Evolutionary conservation across 2,329 filamentous ascomycete genomes (phyloP), one percentile per base, ranked within the genome.

Genomic region (Sporothrix brunneoviolacea): DNA sequence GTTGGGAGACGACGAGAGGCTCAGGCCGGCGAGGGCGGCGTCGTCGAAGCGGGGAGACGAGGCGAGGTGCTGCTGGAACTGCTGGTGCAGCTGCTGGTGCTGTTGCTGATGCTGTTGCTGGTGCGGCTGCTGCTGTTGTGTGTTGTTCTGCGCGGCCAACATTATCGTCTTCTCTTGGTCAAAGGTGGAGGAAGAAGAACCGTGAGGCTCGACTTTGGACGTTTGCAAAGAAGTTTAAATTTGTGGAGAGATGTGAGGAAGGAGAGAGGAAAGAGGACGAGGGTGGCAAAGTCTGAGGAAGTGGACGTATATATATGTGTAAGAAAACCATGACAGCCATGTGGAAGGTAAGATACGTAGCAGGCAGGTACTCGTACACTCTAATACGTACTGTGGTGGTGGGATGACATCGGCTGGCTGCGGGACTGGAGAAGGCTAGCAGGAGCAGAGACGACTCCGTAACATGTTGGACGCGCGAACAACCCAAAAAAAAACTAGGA

Each of bases 21-120:
- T 61, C 57, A 27, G 52, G 48, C 53, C 61, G 58, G 41, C 13
- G 32, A 18, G 59, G 45, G 30, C 54, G 47, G 54, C 50, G 52
- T 47, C 32, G 50, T 59, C 52, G 43, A 54, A 22, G 44, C 33
- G 32, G 15, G 47, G 57, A 38, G 48, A 52, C 50, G 13, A 36
- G 42, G 32, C 51, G 15, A 6, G 49, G 40, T 57, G 56, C 46
- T 59, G 57, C 48, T 5, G 24, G 24, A 28, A 5, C 24, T 28
- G 24, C 24, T 28, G 24, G 24, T 5, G 6, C 6, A 6, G 24
- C 24, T 10, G 5, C 6, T 28, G 57, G 33, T 55, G 48, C 48
- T 60, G 55, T 28, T 60, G 56, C 28, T 61, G 56, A 30, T 61
- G 59, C 18, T 68, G 59, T 16, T 65, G 60, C 50, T 64, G 57